Conservation (phyloP, 192 early-diverging fungal species). For the Lobosporangium transversale region DNA sequence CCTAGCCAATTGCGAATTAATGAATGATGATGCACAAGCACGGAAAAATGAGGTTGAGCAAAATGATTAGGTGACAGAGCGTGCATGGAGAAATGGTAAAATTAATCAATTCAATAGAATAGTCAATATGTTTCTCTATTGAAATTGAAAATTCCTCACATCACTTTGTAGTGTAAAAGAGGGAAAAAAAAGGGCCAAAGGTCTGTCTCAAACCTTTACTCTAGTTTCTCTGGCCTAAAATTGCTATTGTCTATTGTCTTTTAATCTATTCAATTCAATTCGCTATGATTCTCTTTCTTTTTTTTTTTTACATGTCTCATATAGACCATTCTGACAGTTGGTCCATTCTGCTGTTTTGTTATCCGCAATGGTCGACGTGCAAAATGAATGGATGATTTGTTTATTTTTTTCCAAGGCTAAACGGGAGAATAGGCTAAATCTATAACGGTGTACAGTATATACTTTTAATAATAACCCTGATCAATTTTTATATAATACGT, state of each 20-base stretch:
- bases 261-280: not conserved
- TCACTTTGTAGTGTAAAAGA: too few species aligned
- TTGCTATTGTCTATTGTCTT: not conserved
- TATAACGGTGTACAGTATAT: too few species aligned
- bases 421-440: not conserved
- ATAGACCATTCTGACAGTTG: not conserved
- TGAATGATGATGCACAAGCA: not conserved
- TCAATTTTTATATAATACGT: too few species aligned
- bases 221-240: not conserved
- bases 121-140: constrained; percentile 38
- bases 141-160: not conserved
- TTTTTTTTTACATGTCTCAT: not conserved
- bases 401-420: not conserved
- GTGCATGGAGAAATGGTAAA: too few species aligned
- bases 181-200: too few species aligned
- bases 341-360: not conserved
- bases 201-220: not conserved
- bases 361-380: too few species aligned
- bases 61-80: not conserved
- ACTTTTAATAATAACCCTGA: too few species aligned
- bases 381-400: too few species aligned
- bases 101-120: not conserved
- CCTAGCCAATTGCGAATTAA: too few species aligned
- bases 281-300: not conserved
- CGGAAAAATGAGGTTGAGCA: constrained; percentile 25